phyloP scores from a whole-genome alignment of 352 stramenopile species.

The Phytophthora cryptogea region DNA sequence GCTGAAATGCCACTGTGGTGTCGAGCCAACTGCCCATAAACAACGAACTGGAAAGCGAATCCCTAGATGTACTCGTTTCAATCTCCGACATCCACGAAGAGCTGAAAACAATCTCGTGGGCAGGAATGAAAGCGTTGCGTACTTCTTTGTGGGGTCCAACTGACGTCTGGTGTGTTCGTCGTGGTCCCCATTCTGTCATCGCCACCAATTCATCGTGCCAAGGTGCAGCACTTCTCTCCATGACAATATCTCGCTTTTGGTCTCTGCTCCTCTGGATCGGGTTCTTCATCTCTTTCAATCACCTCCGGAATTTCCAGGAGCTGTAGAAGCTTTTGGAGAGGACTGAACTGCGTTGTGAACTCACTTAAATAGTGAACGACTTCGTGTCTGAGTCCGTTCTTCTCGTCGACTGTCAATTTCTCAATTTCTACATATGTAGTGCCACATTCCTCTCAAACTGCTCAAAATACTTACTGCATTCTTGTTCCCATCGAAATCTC shows the following conservation, averaged over 20 bases:
- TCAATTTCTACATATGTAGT: background rate
- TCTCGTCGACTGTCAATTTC: background rate
- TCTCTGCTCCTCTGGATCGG: slow-evolving; percentile 14
- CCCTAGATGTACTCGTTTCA: slow-evolving; percentile 1
- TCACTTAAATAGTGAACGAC: background rate
- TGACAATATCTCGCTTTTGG: background rate
- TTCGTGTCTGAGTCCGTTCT: background rate
- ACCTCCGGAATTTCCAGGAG: background rate
- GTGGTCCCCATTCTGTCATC: slow-evolving; percentile 5
- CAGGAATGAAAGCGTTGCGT: slow-evolving; percentile 21
- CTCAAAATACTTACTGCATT: slow-evolving; percentile 1
- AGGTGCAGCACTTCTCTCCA: background rate
- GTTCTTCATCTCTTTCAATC: background rate
- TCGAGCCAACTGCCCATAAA: slow-evolving; percentile 16
- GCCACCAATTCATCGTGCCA: slow-evolving; percentile 10
- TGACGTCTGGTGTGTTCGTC: background rate
- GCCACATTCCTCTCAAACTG: background rate
- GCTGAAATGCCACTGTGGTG: slow-evolving; percentile 19
- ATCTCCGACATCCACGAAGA: slow-evolving; percentile 8
- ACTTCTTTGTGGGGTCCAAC: background rate
- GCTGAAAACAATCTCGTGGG: slow-evolving; percentile 13
- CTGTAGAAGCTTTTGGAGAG: background rate
- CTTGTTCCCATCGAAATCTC: slow-evolving; percentile 4
- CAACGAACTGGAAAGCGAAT: slow-evolving; percentile 8
- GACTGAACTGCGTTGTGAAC: no score